Evolutionary conservation across 176 grass and related monocot genomes (phyloP), one percentile per base, ranked within the genome.

Genomic region (Puya raimondii): DNA sequence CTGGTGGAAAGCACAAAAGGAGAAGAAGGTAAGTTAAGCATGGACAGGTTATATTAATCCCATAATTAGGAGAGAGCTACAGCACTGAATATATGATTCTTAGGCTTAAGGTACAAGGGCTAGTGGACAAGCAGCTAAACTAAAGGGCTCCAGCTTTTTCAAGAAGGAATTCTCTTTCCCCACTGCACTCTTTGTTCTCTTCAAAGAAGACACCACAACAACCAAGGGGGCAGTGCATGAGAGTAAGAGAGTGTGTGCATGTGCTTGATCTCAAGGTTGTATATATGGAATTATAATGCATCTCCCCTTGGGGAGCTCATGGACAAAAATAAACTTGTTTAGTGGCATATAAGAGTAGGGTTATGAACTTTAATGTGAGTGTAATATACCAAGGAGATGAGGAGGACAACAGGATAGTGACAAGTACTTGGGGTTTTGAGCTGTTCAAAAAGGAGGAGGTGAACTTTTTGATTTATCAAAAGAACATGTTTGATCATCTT

Each of bases 31-130:
- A 81, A 68, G 79, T 69, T 59, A 74, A 81, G 29, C 66, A 66
- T 48, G 73, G 69, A 42, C 33, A 16, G 69, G 27, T 15, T 74
- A 81, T 74, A 61, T 47, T 61, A 81, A 61, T 59, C 64, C 71
- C 51, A 49, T 65, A 15, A 25, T 61, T 58, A 63, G 70, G 33
- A 42, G 33, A 42, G 33, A 42, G 33, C 33, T 42, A 42, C 1
- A 68, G 71, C 66, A 81, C 51, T 81, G 79, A 81, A 74, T 61
- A 69, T 61, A 61, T n/a, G 79, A 81, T 74, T 81, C 79, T 59
- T 74, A 81, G 58, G 29, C 71, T 80, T 74, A 51, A 68, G 51
- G 17, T 68, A 74, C 79, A 81, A 81, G 74, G 64, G 67, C 79
- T 81, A 81, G 68, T 48, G 64, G 79, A 81, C 79, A 81, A 67